These are phyloP conservation scores for Boletus coccyginus DNA, from an alignment of 768 basidiomycete genomes.

Conservation along the genomic window DNA sequence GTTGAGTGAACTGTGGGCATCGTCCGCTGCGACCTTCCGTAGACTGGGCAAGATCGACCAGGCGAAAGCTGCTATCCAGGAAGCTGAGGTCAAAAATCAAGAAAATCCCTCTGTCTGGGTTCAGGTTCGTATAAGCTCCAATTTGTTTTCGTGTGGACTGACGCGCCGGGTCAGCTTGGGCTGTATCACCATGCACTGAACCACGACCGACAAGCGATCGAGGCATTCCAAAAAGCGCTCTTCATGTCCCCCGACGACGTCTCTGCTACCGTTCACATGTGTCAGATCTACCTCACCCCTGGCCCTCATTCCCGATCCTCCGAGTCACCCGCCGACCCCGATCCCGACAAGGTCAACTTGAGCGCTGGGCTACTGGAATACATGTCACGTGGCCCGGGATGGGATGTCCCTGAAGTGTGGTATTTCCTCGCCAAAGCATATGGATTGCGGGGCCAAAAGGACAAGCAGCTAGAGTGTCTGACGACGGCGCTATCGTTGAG, in stretches of 20 bases:
- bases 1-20: constrained; percentile 87
- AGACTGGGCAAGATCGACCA: constrained; percentile 88
- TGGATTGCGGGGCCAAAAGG: constrained; percentile 67
- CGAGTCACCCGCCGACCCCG: constrained; percentile 17
- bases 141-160: not conserved
- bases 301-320: constrained; percentile 18
- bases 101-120: constrained; percentile 91
- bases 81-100: constrained; percentile 88
- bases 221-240: constrained; percentile 85
- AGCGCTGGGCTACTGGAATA: constrained; percentile 79
- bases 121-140: constrained; percentile 56
- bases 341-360: constrained; percentile 62
- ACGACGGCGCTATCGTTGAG: constrained; percentile 62
- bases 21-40: constrained; percentile 92
- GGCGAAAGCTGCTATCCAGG: constrained; percentile 86
- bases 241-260: constrained; percentile 81
- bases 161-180: constrained; percentile 53
- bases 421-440: constrained; percentile 84
- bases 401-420: constrained; percentile 96
- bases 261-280: constrained; percentile 73
- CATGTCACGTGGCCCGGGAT: constrained; percentile 74
- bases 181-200: constrained; percentile 65
- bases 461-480: constrained; percentile 73
- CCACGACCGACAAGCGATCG: constrained; percentile 59
- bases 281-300: constrained; percentile 63